Base-by-base conservation (phyloP, 495 filamentous ascomycete species). In the Trichodelitschia bisporula region DNA sequence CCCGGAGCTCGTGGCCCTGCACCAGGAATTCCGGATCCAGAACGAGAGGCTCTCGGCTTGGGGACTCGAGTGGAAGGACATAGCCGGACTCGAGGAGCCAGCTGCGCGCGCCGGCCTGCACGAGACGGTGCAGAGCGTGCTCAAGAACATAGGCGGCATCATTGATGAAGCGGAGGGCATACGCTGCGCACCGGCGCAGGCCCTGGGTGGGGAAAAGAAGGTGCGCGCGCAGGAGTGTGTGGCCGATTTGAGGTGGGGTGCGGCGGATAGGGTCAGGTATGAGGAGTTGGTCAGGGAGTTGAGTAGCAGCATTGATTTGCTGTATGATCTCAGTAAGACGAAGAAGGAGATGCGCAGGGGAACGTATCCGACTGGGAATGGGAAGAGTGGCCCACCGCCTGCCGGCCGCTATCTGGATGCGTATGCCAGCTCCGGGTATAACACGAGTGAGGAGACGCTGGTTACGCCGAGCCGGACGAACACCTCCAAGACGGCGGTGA, bases 41-140 rank as follows among this genome's bases (percentile, higher is more conserved):
- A 74, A 74, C 44, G 66, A 74, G 49, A 56, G 83, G 18, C 55
- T 91, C 37, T 65, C 84, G 28, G 71, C 72, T 23, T 93, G 83
- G 83, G 83, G 79, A 2, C 53, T 90, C 33, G 75, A 84, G 45
- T 93, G 83, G 83, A 83, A 67, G 30, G 79, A 86, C 40, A 61
- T 59, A 24, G 79, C 77, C 39, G 64, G 69, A 46, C 90, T 90
- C 44, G 82, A 91, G 45, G 77, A 82, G 44, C 75, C 74, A 0
- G 54, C 89, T 18, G 76, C 69, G 34, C 65, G 73, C 34, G 82
- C 82, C 29, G 82, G 82, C 18, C 61, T 84, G 32, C 80, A 75
- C 38, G 77, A 89, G 51, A 61, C 84, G 2, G 83, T 91, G 8
- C 69, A 69, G 28, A 86, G 77, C 46, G 78, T 91, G 31, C 76